A percentile compares a stretch with the other conserved stretches of the same genome.
These are phyloP conservation scores for Beauveria brongniartii DNA, from an alignment of 2,329 filamentous ascomycete genomes.

Conservation along the genomic window DNA sequence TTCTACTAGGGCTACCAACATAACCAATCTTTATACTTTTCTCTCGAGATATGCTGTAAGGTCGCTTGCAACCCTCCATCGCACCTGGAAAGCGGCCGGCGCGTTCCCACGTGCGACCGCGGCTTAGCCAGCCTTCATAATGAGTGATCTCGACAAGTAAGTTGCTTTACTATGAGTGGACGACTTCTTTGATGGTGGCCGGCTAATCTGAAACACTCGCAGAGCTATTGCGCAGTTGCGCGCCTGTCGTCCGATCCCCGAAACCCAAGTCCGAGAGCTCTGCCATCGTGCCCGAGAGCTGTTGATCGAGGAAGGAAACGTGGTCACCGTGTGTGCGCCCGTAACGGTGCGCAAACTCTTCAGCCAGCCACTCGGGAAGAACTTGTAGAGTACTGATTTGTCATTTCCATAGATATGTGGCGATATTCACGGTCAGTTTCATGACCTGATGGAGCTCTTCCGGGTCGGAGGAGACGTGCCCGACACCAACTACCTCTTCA, in stretches of 20 bases:
- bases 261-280: constrained; percentile 88
- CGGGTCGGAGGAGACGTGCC: constrained; percentile 88
- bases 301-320: constrained; percentile 94
- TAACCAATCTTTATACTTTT: background rate
- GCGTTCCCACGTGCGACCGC: constrained; percentile 16
- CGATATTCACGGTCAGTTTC: constrained; percentile 94
- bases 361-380: background rate
- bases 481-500: constrained; percentile 94
- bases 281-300: constrained; percentile 96
- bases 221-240: constrained; percentile 94
- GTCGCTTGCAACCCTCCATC: background rate
- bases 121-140: constrained; percentile 31
- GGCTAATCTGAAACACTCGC: background rate
- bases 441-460: constrained; percentile 95
- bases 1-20: background rate
- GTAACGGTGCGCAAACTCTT: constrained; percentile 61
- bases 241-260: constrained; percentile 91
- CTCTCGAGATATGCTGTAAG: background rate
- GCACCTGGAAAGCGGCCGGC: constrained; percentile 15
- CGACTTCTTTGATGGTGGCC: background rate
- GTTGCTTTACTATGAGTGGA: constrained; percentile 16
- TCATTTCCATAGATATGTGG: constrained; percentile 66
- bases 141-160: constrained; percentile 93
- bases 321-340: constrained; percentile 88
- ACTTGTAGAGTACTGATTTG: background rate